Base-by-base conservation (phyloP, 2,329 filamentous ascomycete species). In the Aspergillus glaucus region DNA sequence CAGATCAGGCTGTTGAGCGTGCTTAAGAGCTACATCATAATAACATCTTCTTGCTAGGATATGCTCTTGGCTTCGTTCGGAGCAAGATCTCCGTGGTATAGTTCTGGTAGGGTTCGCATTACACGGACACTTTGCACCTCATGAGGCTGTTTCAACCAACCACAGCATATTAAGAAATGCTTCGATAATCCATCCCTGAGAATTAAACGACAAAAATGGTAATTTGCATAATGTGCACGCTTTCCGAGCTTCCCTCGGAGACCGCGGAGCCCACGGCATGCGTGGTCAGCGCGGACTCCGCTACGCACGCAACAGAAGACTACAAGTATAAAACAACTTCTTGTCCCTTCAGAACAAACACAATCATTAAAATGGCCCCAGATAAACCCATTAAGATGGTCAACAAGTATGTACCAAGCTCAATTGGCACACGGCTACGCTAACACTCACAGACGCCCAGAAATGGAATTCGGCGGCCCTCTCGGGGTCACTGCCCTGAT, bases 391-490 rank as follows among this genome's bases (percentile, higher is more conserved):
- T n/a, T 8, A 32, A 17, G 21, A 12, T 15, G 15, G 43, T 15
- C n/a, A 43, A 46, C 26, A 43, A 21, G 22, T 43, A 17, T 8
- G 40, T 22, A 17, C 4, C 17, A 21, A 12, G 7, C 7, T 10
- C 7, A 26, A 21, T 5, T 21, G 14, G 8, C 8, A 43, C 17
- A 12, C 7, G 8, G 7, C 40, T n/a, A 26, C 7, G 36, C 6
- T 17, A 26, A 17, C 9, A 8, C 8, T 1, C 19, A 12, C 28
- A 44, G 22, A 19, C 45, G 8, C 45, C 19, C 17, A 0, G 44
- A 47, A 15, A 62, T 78, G 56, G 93, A 98, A 65, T 98, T 97
- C 64, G 92, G 92, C 51, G 93, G 93, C 46, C 82, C 88, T 2
- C 65, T 80, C 4, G 92, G 92, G 44, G 85, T 89, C 41, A 71